Percentiles rank a stretch among this genome's conserved stretches.
Evolutionary conservation across 2,329 filamentous ascomycete genomes (phyloP).

Genomic region (Paecilomyces variotii): DNA sequence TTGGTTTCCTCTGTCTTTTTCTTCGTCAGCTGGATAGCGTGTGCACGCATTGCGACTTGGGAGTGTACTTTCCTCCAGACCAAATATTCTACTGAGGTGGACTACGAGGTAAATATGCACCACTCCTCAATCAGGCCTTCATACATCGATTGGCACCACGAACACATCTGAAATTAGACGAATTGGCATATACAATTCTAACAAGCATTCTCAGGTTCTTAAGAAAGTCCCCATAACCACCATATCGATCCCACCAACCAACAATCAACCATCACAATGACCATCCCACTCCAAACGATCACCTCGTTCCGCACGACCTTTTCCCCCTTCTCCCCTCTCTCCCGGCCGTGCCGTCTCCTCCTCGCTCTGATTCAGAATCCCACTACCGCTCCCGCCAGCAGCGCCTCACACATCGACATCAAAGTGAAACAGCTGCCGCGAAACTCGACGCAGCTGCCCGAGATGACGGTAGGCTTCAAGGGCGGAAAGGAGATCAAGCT

Average conservation of each 20-base stretch:
- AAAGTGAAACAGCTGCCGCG: slow-evolving; percentile 68
- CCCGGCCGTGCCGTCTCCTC: slow-evolving; percentile 80
- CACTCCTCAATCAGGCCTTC: background rate
- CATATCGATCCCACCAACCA: background rate
- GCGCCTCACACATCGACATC: slow-evolving; percentile 67
- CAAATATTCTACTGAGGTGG: background rate
- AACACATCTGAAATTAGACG: background rate
- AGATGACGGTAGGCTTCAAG: slow-evolving; percentile 79
- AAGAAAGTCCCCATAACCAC: background rate
- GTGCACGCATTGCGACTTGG: background rate
- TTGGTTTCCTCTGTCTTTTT: background rate
- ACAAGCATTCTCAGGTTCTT: background rate
- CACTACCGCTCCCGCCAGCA: slow-evolving; percentile 68
- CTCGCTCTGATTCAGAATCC: slow-evolving; percentile 78
- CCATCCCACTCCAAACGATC: slow-evolving; percentile 34
- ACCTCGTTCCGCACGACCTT: slow-evolving; percentile 79
- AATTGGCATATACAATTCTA: background rate
- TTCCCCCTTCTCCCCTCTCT: slow-evolving; percentile 77
- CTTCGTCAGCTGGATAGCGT: background rate
- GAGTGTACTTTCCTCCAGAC: background rate
- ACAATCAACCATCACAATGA: slow-evolving; percentile 16
- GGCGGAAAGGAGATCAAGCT: slow-evolving; percentile 87
- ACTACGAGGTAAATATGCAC: background rate
- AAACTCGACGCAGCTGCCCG: slow-evolving; percentile 58
- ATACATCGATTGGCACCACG: background rate